Conservation (phyloP, 2,329 filamentous ascomycete species). For the Aspergillus caelatus region DNA sequence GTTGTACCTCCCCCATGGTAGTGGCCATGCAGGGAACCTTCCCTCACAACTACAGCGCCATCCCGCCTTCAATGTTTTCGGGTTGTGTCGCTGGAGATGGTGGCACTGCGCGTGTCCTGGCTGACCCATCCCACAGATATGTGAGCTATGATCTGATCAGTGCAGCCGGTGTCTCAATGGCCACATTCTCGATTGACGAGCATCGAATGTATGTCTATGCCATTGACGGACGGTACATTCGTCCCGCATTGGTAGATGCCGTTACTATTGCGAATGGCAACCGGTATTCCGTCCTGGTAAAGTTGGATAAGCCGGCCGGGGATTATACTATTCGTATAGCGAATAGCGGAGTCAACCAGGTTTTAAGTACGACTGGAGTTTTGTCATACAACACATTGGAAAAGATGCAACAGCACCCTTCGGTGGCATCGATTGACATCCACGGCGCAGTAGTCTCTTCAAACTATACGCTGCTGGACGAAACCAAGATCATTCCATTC, state of each 20-base stretch:
- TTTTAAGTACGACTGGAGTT: conserved; percentile 55
- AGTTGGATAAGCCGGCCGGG: conserved; percentile 48
- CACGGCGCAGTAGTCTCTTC: conserved; percentile 47
- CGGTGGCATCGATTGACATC: conserved; percentile 52
- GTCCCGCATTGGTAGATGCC: conserved; percentile 37
- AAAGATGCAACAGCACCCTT: conserved; percentile 21
- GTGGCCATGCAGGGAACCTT: conserved; percentile 18
- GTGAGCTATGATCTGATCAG: conserved; percentile 57
- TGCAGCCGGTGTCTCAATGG: conserved; percentile 53
- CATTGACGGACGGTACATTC: conserved; percentile 43
- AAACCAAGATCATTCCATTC: conserved; percentile 48
- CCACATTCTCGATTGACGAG: conserved; percentile 48
- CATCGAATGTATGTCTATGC: conserved; percentile 45
- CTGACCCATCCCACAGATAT: conserved; percentile 45
- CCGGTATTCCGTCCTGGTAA: conserved; percentile 42
- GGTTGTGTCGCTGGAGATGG: conserved; percentile 52
- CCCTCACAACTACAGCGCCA: conserved; percentile 23
- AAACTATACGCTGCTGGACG: conserved; percentile 49
- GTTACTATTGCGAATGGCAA: conserved; percentile 33
- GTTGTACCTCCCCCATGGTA: conserved; percentile 23
- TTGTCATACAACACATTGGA: conserved; percentile 44
- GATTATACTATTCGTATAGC: conserved; percentile 59
- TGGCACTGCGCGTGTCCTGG: conserved; percentile 47
- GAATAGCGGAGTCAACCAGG: conserved; percentile 53
- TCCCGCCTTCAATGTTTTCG: conserved; percentile 30